Evolutionary conservation across 176 grass and related monocot genomes (phyloP), one percentile per base, ranked within the genome.

Genomic region (Oryza punctata): DNA sequence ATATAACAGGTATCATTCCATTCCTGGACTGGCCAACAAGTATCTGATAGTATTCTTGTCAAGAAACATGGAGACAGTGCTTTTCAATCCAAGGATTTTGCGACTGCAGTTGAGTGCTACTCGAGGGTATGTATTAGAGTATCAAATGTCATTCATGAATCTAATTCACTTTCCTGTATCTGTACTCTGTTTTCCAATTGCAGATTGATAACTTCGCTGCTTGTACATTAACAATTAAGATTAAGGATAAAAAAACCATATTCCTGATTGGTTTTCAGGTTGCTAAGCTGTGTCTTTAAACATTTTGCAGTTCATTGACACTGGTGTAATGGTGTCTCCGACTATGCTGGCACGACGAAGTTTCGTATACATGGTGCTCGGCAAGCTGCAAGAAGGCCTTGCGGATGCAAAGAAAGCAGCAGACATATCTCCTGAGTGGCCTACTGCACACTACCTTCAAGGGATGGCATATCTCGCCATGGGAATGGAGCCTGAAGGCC

Each of bases 11-110:
- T 92, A 7, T 94, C 95, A 72, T 92, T 97, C 25, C 90, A 92
- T 60, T 86, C 93, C 32, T 97, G 94, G 94, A 94, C 88, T 15
- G 88, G 89, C 52, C 86, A 97, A 86, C 86, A 97, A 86, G 63
- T 92, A 33, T 87, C 89, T 72, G 92, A 94, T 38, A 91, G 84
- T 47, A 77, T 97, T 35, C 74, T 86, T 50, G 78, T 87, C 35
- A 94, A 91, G 86, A 97, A 85, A 67, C 74, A 81, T 71, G 95
- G 78, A n/a, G 90, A 97, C 16, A 78, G 32, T 78, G 95, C 95
- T 61, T 97, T 97, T 29, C 63, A 76, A 30, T 86, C 92, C 52
- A 97, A 97, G 86, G 92, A 94, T 83, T 97, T 92, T 71, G 33
- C 14, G 24, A 87, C 85, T 81, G 88, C 90, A 50, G 71, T 87